A percentile compares a stretch with the other conserved stretches of the same genome.
phyloP scores from a whole-genome alignment of 352 stramenopile genomes.

The Pythium aristosporum region DNA sequence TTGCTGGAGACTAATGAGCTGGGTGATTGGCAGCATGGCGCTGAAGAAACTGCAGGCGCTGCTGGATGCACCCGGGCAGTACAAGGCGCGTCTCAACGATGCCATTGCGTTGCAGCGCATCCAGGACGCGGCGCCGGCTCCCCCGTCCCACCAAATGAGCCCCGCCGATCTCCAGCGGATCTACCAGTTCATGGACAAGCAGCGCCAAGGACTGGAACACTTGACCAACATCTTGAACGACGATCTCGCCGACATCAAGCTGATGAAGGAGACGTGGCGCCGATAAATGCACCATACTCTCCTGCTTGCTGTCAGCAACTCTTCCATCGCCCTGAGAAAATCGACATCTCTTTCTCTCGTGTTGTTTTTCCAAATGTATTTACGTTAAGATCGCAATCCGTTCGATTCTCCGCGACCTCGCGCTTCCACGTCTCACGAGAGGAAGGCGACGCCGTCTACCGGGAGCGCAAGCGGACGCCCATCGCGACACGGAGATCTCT shows the following conservation, averaged over 20 bases:
- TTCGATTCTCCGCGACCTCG: slow-evolving; percentile 1
- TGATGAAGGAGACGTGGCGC: slow-evolving; percentile 86
- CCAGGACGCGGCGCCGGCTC: slow-evolving; percentile 44
- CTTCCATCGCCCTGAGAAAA: neutral
- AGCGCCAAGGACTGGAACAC: slow-evolving; percentile 82
- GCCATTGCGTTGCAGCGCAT: slow-evolving; percentile 69
- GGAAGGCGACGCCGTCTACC: neutral
- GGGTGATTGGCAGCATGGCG: slow-evolving; percentile 41
- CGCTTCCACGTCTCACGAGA: neutral
- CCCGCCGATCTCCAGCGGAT: slow-evolving; percentile 72
- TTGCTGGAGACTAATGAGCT: neutral
- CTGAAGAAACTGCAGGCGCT: slow-evolving; percentile 84
- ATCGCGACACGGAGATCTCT: slow-evolving; percentile 12
- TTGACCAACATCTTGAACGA: slow-evolving; percentile 83
- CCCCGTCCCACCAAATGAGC: slow-evolving; percentile 56
- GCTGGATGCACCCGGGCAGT: slow-evolving; percentile 79
- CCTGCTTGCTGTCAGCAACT: too few species aligned
- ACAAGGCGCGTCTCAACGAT: slow-evolving; percentile 86
- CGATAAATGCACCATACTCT: slow-evolving; percentile 37
- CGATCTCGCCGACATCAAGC: slow-evolving; percentile 82
- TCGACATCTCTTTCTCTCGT: neutral
- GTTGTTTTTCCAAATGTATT: slow-evolving; percentile 26
- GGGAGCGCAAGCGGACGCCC: slow-evolving; percentile 3
- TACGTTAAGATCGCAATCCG: slow-evolving; percentile 29
- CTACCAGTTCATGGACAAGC: slow-evolving; percentile 84